Base-by-base conservation (phyloP, 2,329 filamentous ascomycete genomes). In the Alternaria viburni region DNA sequence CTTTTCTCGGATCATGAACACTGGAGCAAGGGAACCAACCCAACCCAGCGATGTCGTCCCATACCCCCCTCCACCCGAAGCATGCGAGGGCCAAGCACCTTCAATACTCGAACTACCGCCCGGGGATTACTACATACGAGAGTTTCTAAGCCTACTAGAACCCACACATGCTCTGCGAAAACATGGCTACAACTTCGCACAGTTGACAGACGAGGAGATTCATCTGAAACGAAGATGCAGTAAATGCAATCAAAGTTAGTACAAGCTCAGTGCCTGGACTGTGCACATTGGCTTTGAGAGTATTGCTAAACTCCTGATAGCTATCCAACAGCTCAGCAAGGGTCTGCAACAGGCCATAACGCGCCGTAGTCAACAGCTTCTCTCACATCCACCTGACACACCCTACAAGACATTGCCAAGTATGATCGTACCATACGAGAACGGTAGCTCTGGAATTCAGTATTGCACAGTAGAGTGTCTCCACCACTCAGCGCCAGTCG, bases 231-330 rank as follows among this genome's bases (percentile, higher is more conserved):
- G 61, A 17, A 60, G 61, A 30, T 70, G 68, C 32, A 50, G 21
- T 15, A 44, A 46, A 12, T 70, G 68, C 30, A 59, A 57, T 17
- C 67, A 68, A 59, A 57, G 68, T 69, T 12, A 6, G 49, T 19
- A 7, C 2, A 36, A 4, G 0, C 49, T 21, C 21, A 15, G 49
- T 30, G 21, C 21, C 4, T 36, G 12, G 28, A 5, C 2, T 23
- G 30, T 21, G 45, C 49, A 36, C 17, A 36, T 51, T 9, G 17
- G 23, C 23, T 19, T 4, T 17, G 0, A 44, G 12, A 13, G 11
- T 41, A 8, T 30, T 28, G 23, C 47, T 62, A n/a, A 62, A 19
- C 17, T 15, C 1, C 44, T 28, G 3, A 4, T 15, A 62, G 60
- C 55, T 44, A 10, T 62, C 25, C 25, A 23, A 19, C 25, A 43